Evolutionary conservation across 1,139 yeast genomes (phyloP), one percentile per base, ranked within the genome.

Genomic region (Pichia norvegensis): DNA sequence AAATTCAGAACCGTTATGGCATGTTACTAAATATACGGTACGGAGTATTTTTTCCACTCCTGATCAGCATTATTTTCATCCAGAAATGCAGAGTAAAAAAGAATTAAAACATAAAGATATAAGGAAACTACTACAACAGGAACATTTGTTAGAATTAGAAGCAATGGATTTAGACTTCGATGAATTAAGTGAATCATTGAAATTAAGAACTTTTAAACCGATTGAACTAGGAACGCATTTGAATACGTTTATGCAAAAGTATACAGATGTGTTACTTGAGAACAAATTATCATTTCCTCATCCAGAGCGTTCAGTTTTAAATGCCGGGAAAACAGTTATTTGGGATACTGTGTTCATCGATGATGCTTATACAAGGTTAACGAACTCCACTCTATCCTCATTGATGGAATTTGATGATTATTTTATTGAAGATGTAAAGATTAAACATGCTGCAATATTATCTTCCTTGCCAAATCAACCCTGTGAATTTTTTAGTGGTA

Each of bases 271-370:
- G 7, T 35, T 55, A 10, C 22, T 40, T 7, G 45, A 49, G 1
- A 51, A 49, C 19, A 43, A 46, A 40, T 23, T 48, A 23, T 13
- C 29, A 1, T 46, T 51, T 29, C 49, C 52, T 20, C 56, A 57
- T 39, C 56, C 55, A 4, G 56, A 56, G 36, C 47, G 63, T 29
- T 22, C 36, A 2, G 41, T 48, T 4, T 41, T 48, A 7, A 46
- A 44, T n/a, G 38, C 44, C 2, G 61, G 59, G 5, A 55, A 57
- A 41, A 53, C 60, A 1, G 51, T 55, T 29, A 56, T 56, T 35
- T 53, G 57, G 57, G 52, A 51, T 29, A 52, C 57, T 4, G 37
- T 46, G 1, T 49, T 46, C n/a, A 36, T 49, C 17, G 58, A 55
- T 27, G 47, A 47, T n/a, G 48, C 56, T 4, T 42, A 45, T 38